Evolutionary conservation across 2,329 filamentous ascomycete genomes (phyloP).

Genomic region (Colletotrichum tamarilloi): DNA sequence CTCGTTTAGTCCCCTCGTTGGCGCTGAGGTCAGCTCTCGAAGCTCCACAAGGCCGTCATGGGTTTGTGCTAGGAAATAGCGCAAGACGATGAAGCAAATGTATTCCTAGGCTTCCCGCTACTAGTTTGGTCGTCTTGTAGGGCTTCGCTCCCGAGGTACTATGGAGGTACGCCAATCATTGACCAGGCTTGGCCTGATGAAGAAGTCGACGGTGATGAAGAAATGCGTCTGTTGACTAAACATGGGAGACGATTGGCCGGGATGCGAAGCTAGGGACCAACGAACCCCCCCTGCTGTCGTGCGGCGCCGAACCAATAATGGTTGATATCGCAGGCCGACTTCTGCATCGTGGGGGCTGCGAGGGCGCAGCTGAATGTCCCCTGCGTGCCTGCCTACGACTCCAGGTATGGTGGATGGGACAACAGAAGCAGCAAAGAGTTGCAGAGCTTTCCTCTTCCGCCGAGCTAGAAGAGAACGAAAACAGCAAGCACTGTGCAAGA

Average conservation of each 20-base stretch:
- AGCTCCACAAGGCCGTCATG: constrained; percentile 27
- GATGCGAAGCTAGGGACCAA: constrained; percentile 22
- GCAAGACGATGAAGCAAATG: constrained; percentile 19
- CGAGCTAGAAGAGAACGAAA: not conserved
- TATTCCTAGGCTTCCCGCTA: constrained; percentile 14
- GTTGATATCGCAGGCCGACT: constrained; percentile 7
- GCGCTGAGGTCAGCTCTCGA: constrained; percentile 28
- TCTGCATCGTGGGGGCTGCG: constrained; percentile 28
- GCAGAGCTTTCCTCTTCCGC: not conserved
- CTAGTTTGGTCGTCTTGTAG: constrained; percentile 15
- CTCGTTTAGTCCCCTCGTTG: not conserved
- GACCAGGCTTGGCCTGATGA: constrained; percentile 15
- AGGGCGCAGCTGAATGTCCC: constrained; percentile 31
- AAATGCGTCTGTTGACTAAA: constrained; percentile 28
- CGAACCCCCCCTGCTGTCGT: constrained; percentile 7
- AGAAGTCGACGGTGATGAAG: constrained; percentile 13
- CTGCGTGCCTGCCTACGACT: constrained; percentile 27
- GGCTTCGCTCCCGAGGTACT: constrained; percentile 9
- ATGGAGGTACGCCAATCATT: constrained; percentile 7
- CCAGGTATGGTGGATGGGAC: not conserved
- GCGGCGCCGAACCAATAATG: constrained; percentile 32
- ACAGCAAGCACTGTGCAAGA: constrained; percentile 6
- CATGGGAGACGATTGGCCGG: constrained; percentile 13
- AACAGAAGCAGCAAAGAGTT: not conserved
- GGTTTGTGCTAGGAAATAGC: constrained; percentile 3